phyloP scores from a whole-genome alignment of 169 alveolate species.

The Plasmodium vivax region DNA sequence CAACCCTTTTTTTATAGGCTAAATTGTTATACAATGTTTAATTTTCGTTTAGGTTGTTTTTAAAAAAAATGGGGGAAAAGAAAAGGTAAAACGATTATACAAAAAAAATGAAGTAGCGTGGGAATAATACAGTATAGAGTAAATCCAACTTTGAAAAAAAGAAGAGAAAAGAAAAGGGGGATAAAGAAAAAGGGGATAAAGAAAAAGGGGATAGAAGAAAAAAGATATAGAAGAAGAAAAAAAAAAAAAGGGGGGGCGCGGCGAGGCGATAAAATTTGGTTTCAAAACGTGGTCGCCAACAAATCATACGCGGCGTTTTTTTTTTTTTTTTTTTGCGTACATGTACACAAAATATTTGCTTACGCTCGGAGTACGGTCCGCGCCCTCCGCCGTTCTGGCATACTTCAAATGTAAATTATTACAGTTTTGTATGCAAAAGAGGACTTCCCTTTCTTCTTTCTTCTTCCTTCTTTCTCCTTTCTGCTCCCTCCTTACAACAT shows the following conservation, averaged over 20 bases:
- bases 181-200: no score
- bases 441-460: not conserved
- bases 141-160: not conserved
- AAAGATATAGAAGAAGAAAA: not conserved
- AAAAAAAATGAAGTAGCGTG: not conserved
- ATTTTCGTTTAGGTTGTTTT: not conserved
- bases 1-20: not conserved
- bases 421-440: not conserved
- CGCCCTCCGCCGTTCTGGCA: not conserved
- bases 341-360: not conserved
- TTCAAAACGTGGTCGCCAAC: not conserved
- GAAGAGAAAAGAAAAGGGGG: not conserved
- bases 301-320: not conserved
- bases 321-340: not conserved
- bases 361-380: not conserved
- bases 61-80: conserved; percentile 2
- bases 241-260: not conserved
- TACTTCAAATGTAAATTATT: not conserved
- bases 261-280: not conserved
- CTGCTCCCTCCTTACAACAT: conserved; percentile 31
- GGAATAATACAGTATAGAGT: not conserved
- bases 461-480: not conserved
- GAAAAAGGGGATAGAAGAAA: no score
- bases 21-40: not conserved
- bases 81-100: conserved; percentile 11